A percentile compares a stretch with the other conserved stretches of the same genome.
Evolutionary conservation across 2,329 filamentous ascomycete species (phyloP).

Genomic region (Ceratocystis destructans): DNA sequence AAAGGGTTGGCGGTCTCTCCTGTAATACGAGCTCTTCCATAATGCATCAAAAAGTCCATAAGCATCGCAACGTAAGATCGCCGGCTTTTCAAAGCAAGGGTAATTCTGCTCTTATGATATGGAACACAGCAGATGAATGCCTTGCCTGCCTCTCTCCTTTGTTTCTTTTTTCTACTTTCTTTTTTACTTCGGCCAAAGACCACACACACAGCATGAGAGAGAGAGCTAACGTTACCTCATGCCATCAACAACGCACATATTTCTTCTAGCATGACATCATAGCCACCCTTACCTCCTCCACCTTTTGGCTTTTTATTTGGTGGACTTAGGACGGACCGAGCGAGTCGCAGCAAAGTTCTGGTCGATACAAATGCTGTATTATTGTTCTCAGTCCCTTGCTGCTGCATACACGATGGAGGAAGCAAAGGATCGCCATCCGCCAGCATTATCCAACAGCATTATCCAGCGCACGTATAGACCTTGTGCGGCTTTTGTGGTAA

Average conservation of each 20-base stretch:
- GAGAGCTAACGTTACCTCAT: constrained; percentile 2
- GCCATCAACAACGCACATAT: not conserved
- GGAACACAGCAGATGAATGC: too few relatives aligned
- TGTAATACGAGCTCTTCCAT: not conserved
- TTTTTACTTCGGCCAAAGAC: not conserved
- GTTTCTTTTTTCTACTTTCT: not conserved
- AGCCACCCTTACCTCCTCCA: not conserved
- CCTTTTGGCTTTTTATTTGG: not conserved
- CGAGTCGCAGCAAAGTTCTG: too few relatives aligned
- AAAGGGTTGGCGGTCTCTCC: not conserved
- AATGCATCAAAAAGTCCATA: not conserved
- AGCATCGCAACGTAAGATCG: not conserved
- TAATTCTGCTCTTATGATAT: too few relatives aligned
- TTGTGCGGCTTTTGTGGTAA: not conserved
- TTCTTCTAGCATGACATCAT: not conserved
- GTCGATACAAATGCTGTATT: not conserved
- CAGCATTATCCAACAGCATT: not conserved
- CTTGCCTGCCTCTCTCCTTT: too few relatives aligned
- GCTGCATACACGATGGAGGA: constrained; percentile 3
- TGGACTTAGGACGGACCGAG: not conserved
- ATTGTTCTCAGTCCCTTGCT: not conserved
- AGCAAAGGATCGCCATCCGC: not conserved
- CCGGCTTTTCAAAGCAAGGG: not conserved
- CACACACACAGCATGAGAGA: not conserved
- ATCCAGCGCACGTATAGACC: not conserved